Base-by-base conservation (phyloP, 441 rosid genomes). In the Bruguiera hainesii region DNA sequence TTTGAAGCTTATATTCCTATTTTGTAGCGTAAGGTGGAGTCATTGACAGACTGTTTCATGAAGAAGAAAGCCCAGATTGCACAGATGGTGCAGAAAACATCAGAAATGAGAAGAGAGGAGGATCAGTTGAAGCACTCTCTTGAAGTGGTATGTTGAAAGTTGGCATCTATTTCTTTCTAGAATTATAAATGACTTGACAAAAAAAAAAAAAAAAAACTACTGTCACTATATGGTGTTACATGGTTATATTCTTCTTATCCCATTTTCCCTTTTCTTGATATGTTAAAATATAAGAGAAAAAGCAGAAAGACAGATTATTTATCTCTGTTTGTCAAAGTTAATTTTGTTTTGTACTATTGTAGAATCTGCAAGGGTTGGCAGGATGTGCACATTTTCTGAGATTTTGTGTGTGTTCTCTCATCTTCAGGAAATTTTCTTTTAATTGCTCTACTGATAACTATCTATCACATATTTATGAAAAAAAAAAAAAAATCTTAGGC, bases 21-120 rank as follows among this genome's bases (percentile, higher is more conserved):
- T 63, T 20, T 66, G 63, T 76, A 94, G 99, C 72, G 71, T 60
- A 73, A 75, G 61, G 66, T 87, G 76, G 97, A 89, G 71, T 68
- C 80, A 4, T 75, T 90, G 69, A 79, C 76, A 74, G 83, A 85
- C 51, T 60, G 11, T 29, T 73, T 86, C 61, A 74, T 55, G 46
- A 77, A 91, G 76, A 90, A 91, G 90, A 91, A 87, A 75, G 82
- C 83, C 72, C 81, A 84, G 75, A 87, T 85, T 64, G 82, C 83
- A 46, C 66, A 76, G 57, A 74, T 95, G 93, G 70, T 87, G 84
- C 84, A 84, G 65, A 82, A 75, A 69, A 85, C 97, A 72, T 75
- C 84, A 26, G 88, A 82, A 72, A 89, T 84, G 80, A 86, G 83
- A 78, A 86, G 81, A 79, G 85, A 74, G 67, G 82, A 86, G 83